Evolutionary conservation across 2,329 filamentous ascomycete genomes (phyloP).

Genomic region (Orbilia ellipsospora): DNA sequence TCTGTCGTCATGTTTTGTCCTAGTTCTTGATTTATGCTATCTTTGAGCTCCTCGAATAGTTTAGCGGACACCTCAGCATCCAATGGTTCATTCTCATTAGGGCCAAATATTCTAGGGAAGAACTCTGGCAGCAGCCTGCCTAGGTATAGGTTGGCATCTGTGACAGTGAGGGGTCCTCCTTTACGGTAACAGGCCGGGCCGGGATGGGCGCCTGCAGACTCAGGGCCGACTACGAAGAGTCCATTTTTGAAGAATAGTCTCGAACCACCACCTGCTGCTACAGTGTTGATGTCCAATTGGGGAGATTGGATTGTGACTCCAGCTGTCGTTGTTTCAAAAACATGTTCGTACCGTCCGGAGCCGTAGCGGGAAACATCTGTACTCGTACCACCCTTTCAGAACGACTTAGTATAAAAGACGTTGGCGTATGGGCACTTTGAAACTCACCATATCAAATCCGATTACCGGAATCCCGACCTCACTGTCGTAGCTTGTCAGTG

Average conservation of each 20-base stretch:
- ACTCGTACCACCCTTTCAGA: conserved; percentile 77
- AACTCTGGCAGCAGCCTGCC: conserved; percentile 87
- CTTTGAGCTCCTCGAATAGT: conserved; percentile 78
- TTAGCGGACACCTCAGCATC: conserved; percentile 80
- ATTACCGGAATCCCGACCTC: conserved; percentile 86
- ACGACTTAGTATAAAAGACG: conserved; percentile 48
- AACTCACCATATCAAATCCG: conserved; percentile 83
- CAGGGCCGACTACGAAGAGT: conserved; percentile 88
- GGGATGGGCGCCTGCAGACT: conserved; percentile 87
- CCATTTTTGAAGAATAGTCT: conserved; percentile 88
- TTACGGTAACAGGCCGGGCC: conserved; percentile 93
- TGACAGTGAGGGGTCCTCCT: conserved; percentile 89
- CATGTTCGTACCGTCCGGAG: conserved; percentile 86
- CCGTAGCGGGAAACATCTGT: conserved; percentile 92
- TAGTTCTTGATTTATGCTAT: conserved; percentile 80
- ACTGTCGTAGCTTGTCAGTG: conserved; percentile 87
- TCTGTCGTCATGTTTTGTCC: conserved; percentile 78
- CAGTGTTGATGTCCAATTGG: conserved; percentile 93
- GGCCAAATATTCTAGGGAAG: conserved; percentile 95
- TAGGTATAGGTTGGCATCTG: conserved; percentile 87
- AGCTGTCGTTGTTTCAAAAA: conserved; percentile 92
- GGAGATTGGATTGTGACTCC: conserved; percentile 94
- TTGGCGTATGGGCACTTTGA: not conserved
- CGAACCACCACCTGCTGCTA: conserved; percentile 88
- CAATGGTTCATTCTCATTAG: conserved; percentile 83